Percentiles rank a stretch among this genome's conserved stretches.
Conservation (phyloP, 108 stramenopile species). For the Skeletonema menzelii region DNA sequence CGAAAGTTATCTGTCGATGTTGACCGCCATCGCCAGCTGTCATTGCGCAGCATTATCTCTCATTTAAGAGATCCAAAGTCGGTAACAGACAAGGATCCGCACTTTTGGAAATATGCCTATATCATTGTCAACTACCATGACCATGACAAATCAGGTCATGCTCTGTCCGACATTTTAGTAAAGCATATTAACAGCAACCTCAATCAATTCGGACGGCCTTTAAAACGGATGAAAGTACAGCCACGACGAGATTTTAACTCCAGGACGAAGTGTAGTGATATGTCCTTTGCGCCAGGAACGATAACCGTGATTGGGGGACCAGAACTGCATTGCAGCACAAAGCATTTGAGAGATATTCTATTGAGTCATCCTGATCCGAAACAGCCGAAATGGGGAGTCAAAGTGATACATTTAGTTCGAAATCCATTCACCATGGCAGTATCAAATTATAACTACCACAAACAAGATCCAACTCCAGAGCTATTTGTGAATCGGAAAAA, state of each 20-base stretch:
- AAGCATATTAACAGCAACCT: constrained; percentile 1
- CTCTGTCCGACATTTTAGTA: background rate
- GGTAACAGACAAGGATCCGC: background rate
- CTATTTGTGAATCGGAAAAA: background rate
- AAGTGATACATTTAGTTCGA: constrained; percentile 10
- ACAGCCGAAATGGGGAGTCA: background rate
- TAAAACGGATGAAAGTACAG: background rate
- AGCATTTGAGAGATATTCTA: background rate
- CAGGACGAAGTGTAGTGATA: background rate
- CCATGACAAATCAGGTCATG: background rate
- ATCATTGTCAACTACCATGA: background rate
- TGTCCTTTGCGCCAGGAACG: background rate
- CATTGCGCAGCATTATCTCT: background rate
- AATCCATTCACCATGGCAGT: constrained; percentile 8
- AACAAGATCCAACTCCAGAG: constrained; percentile 7
- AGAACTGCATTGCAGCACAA: background rate
- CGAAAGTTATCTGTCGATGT: background rate
- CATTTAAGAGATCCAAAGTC: background rate
- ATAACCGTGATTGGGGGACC: background rate
- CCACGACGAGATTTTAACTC: background rate
- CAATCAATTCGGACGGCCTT: background rate
- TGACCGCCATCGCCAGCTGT: background rate
- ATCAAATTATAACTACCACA: constrained; percentile 9
- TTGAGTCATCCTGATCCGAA: background rate
- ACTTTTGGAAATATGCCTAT: background rate